A percentile compares a stretch with the other conserved stretches of the same genome.
phyloP scores from a whole-genome alignment of 208 protist genomes.

The Crithidia acanthocephali region DNA sequence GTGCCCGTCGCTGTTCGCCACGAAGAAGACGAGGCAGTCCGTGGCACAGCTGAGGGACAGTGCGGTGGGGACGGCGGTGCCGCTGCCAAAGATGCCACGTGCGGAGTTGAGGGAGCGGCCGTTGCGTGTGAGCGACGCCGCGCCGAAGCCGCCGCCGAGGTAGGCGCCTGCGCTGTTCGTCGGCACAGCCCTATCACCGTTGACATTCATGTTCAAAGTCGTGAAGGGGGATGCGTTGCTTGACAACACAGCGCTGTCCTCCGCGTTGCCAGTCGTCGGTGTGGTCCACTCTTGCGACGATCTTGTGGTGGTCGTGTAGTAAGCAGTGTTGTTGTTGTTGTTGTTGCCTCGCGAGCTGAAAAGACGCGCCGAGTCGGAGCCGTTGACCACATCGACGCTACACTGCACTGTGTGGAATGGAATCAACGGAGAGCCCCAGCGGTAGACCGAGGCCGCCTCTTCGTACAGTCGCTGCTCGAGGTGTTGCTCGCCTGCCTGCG shows the following conservation, averaged over 20 bases:
- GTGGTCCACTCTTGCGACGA: constrained; percentile 21
- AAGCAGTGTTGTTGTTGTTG: neutral
- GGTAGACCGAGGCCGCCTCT: constrained; percentile 5
- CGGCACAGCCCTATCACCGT: neutral
- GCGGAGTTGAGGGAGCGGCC: constrained; percentile 13
- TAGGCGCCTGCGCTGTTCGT: neutral
- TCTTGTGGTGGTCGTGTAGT: neutral
- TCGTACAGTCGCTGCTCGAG: constrained; percentile 1
- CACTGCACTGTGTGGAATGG: constrained; percentile 30
- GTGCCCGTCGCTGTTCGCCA: constrained; percentile 24
- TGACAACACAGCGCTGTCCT: constrained; percentile 5
- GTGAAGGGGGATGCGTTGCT: neutral
- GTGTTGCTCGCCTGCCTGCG: neutral
- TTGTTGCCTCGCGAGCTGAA: neutral
- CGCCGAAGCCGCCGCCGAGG: neutral
- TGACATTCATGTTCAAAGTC: neutral
- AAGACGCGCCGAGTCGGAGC: constrained; percentile 5
- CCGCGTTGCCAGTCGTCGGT: neutral
- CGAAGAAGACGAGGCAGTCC: constrained; percentile 51
- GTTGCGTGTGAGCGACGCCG: neutral
- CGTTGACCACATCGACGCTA: neutral
- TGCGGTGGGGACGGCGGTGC: constrained; percentile 27
- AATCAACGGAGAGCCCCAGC: constrained; percentile 20
- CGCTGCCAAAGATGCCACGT: constrained; percentile 1
- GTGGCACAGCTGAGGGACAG: constrained; percentile 66